phyloP scores from a whole-genome alignment of 1,284 basidiomycete species.

The Ganoderma leucocontextum region DNA sequence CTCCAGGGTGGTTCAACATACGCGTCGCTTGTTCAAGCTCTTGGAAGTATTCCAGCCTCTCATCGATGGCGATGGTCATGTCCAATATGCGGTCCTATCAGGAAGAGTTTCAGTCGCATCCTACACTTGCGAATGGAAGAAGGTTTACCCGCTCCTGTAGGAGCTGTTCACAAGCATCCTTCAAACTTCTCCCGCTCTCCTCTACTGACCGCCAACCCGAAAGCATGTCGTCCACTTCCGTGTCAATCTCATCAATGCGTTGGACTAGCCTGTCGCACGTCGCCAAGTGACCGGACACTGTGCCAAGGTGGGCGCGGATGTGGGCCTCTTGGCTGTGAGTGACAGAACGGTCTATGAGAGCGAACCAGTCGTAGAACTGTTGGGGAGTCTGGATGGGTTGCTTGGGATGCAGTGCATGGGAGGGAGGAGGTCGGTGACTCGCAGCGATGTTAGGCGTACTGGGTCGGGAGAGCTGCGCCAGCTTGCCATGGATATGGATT shows the following conservation, averaged over 20 bases:
- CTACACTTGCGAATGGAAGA: not conserved
- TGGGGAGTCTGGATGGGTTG: slow-evolving; percentile 86
- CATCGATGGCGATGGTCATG: slow-evolving; percentile 80
- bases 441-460: slow-evolving; percentile 43
- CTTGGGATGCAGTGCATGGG: slow-evolving; percentile 69
- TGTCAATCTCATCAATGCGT: slow-evolving; percentile 75
- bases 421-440: slow-evolving; percentile 39
- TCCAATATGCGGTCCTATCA: slow-evolving; percentile 76
- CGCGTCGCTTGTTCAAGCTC: slow-evolving; percentile 90
- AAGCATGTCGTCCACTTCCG: slow-evolving; percentile 82
- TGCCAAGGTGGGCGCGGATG: slow-evolving; percentile 83
- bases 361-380: slow-evolving; percentile 96
- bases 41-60: slow-evolving; percentile 88
- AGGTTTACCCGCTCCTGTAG: slow-evolving; percentile 82
- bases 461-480: slow-evolving; percentile 44
- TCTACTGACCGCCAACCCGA: slow-evolving; percentile 87
- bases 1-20: slow-evolving; percentile 92
- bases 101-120: slow-evolving; percentile 3
- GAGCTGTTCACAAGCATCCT: slow-evolving; percentile 89
- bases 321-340: slow-evolving; percentile 92
- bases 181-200: slow-evolving; percentile 85
- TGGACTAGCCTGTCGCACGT: slow-evolving; percentile 78
- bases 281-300: slow-evolving; percentile 75
- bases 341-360: slow-evolving; percentile 85
- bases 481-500: slow-evolving; percentile 45